Conservation (phyloP, 805 yeast species). For the Blastobotrys terrestris region DNA sequence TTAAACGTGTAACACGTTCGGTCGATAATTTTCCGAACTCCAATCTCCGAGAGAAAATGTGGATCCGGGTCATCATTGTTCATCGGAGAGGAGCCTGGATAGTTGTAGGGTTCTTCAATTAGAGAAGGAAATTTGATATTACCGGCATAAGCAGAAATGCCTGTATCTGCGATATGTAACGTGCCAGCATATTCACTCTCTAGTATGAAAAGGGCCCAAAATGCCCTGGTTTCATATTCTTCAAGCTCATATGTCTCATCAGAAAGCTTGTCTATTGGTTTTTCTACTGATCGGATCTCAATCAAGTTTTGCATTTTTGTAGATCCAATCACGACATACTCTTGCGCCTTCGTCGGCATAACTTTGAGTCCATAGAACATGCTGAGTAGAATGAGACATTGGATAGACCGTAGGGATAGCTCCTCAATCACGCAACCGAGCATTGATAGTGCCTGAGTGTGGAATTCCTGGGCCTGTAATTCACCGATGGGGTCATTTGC, state of each 20-base stretch:
- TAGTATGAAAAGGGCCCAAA: constrained; percentile 6
- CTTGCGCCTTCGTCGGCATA: constrained; percentile 8
- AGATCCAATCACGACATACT: constrained; percentile 4
- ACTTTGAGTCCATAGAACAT: constrained; percentile 7
- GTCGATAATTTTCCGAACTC: constrained; percentile 6
- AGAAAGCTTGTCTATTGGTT: background rate
- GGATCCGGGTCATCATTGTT: constrained; percentile 4
- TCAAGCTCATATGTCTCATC: constrained; percentile 3
- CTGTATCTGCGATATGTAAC: constrained; percentile 4
- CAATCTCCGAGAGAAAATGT: constrained; percentile 8
- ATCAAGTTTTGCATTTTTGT: constrained; percentile 7
- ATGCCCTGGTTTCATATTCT: constrained; percentile 6
- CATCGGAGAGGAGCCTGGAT: constrained; percentile 1
- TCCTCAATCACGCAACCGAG: constrained; percentile 3
- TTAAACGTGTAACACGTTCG: constrained; percentile 6
- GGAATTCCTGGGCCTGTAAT: constrained; percentile 3
- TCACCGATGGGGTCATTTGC: constrained; percentile 3
- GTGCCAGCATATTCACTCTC: constrained; percentile 7
- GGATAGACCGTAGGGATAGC: constrained; percentile 3
- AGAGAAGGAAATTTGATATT: constrained; percentile 4
- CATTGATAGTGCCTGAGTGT: constrained; percentile 7
- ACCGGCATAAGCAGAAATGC: constrained; percentile 5
- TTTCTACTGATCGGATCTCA: constrained; percentile 1
- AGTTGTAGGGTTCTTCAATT: constrained; percentile 4
- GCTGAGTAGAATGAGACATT: constrained; percentile 5